These are phyloP conservation scores for Anaeramoeba flamelloides DNA, from an alignment of 78 protist genomes.

Conservation along the genomic window DNA sequence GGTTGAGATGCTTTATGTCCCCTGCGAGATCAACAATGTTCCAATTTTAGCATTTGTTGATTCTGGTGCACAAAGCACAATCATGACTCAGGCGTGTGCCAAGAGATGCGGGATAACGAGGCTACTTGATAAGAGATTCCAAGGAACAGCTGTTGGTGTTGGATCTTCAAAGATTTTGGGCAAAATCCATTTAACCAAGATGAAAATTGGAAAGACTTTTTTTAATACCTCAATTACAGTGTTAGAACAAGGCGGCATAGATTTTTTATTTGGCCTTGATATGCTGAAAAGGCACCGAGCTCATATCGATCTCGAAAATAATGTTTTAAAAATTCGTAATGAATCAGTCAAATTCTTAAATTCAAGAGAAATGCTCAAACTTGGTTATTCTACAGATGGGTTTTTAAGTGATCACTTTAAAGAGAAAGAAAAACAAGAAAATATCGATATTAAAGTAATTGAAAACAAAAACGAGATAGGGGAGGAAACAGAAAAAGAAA, in stretches of 20 bases:
- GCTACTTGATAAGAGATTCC: conserved; percentile 43
- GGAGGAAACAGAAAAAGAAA: too few relatives aligned
- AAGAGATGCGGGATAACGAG: conserved; percentile 34
- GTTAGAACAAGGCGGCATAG: conserved; percentile 18
- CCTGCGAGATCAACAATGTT: conserved; percentile 31
- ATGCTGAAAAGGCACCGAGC: conserved; percentile 26
- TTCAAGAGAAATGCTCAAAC: too few relatives aligned
- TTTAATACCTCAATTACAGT: conserved; percentile 15
- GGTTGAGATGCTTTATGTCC: conserved; percentile 56
- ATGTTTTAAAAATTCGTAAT: not conserved
- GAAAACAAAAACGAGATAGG: too few relatives aligned
- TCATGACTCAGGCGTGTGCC: conserved; percentile 44
- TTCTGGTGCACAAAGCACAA: conserved; percentile 57
- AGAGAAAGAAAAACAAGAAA: too few relatives aligned
- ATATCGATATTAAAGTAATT: too few relatives aligned
- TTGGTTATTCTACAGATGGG: too few relatives aligned
- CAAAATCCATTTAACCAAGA: conserved; percentile 14
- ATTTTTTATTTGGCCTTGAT: conserved; percentile 30
- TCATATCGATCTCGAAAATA: conserved; percentile 9
- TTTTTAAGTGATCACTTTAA: too few relatives aligned
- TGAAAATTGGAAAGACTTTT: conserved; percentile 12
- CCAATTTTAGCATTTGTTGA: conserved; percentile 54
- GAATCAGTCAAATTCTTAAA: too few relatives aligned
- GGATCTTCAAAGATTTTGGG: conserved; percentile 7
- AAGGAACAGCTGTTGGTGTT: conserved; percentile 62